Evolutionary conservation across 139 green algal genomes (phyloP), one percentile per base, ranked within the genome.

Genomic region (Pleodorina starrii): DNA sequence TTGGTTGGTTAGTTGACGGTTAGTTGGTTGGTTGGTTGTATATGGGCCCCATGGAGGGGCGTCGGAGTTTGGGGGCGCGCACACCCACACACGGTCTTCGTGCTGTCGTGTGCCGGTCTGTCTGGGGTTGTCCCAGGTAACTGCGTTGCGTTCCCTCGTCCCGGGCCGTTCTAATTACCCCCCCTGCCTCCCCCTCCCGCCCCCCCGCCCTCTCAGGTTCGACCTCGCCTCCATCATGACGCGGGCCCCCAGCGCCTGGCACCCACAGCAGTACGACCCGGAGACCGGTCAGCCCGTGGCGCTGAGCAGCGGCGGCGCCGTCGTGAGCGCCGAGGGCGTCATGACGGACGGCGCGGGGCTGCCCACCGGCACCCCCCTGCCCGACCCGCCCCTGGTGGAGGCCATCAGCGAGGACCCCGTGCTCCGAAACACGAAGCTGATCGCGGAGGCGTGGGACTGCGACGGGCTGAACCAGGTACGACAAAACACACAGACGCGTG

Each of bases 381-480:
- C 91, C 23, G 95, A 98, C 83, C 98, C 98, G 1, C 95, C 97
- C 10, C 93, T 99, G n/a, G 93, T 99, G 16, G 95, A 97, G 85
- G 91, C 94, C 57, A 98, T 99, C 91, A 95, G 89, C 48, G 97
- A 98, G 84, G 98, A 99, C 95, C 96, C 96, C 1, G 87, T 99
- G 51, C 96, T 99, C 86, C 82, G 92, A 9, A 90, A 94, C 86
- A 97, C 92, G 36, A 99, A 99, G 95, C 88, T 99, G 21, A 99
- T 99, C 71, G 96, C 98, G 0, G 98, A 99, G 94, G 97, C 98
- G 3, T 99, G 98, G 98, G 98, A 99, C 93, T 99, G 96, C 76
- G 98, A 98, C 83, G 98, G 97, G 0, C 94, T 99, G 32, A 98
- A 99, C 93, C 98, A 99, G 95, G 97, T 98, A 71, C 29, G 82